Evolutionary conservation across 441 rosid genomes (phyloP), one percentile per base, ranked within the genome.

Genomic region (Gossypium davidsonii): DNA sequence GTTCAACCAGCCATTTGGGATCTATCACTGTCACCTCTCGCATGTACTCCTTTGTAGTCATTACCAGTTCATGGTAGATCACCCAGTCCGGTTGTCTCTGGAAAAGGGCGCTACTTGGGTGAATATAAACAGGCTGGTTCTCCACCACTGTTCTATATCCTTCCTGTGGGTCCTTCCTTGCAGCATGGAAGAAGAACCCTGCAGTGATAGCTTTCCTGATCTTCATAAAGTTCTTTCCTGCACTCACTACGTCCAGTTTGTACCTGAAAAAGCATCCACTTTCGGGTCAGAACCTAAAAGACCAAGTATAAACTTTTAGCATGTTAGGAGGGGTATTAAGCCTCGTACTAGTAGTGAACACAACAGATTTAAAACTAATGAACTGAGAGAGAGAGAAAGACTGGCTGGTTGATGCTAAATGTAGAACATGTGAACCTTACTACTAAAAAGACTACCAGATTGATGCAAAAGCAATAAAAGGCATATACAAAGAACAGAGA

Each of bases 11-110:
- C 91, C 91, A 89, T 75, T 89, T 87, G 14, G 91, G 91, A 73
- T 89, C 93, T 4, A 89, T 70, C 52, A 85, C 87, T 0, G 91
- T 87, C 31, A 82, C 91, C 78, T 89, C 91, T n/a, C 88, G 70
- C 51, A 46, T 39, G 70, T 65, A 89, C 78, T 89, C 93, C 69
- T 85, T 89, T 0, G 93, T 88, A 7, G 97, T 92, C 98, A 94
- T 92, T 53, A 92, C 98, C 59, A 94, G 88, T 77, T 94, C 97
- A 71, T 92, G 97, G 75, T 94, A 90, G 59, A 94, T 92, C 55
- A 90, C 96, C 98, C 98, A 94, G 42, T 94, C 98, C 12, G 98
- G 98, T 51, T 92, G 97, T 78, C 97, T 90, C 83, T 94, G 97
- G 73, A 90, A 94, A 82, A 94, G 90, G 1, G 98, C 95, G 23